phyloP scores from a whole-genome alignment of 2,329 filamentous ascomycete species.

The Neopestalotiopsis rosae region DNA sequence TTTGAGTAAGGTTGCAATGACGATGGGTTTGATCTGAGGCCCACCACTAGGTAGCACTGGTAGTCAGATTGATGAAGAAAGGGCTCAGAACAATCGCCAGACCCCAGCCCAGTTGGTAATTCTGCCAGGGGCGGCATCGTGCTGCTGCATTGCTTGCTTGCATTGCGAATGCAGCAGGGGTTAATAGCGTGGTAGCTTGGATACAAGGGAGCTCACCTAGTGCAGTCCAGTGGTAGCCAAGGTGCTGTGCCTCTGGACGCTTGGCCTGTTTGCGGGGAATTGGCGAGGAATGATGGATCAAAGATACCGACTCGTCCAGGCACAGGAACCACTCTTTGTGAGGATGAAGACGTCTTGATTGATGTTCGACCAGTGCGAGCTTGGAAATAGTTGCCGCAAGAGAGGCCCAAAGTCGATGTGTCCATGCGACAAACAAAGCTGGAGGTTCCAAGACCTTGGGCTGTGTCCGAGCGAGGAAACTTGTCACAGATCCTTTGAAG shows the following conservation, averaged over 20 bases:
- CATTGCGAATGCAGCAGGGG: constrained; percentile 18
- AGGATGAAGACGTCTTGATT: neutral
- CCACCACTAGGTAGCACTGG: neutral
- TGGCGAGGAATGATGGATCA: neutral
- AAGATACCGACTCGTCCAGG: constrained; percentile 7
- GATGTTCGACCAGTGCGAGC: neutral
- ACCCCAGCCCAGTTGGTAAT: neutral
- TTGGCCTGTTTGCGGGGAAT: constrained; percentile 14
- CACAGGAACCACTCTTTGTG: neutral
- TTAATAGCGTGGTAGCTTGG: neutral
- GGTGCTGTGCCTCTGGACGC: constrained; percentile 13
- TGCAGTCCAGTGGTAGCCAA: neutral
- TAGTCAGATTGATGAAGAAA: constrained; percentile 16
- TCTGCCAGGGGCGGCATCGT: constrained; percentile 6
- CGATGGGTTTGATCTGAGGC: constrained; percentile 14
- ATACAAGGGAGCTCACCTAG: constrained; percentile 1
- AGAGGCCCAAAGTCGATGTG: too few species aligned
- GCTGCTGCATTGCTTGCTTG: constrained; percentile 18
- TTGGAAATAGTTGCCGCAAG: neutral
- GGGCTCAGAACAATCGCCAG: neutral
- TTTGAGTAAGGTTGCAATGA: constrained; percentile 1
- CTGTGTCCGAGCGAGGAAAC: neutral
- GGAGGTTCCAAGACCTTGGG: neutral
- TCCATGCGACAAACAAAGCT: too few species aligned
- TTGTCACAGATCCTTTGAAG: neutral